These are phyloP conservation scores for Didymella arachidicola DNA, from an alignment of 2,329 filamentous ascomycete species.

Conservation along the genomic window DNA sequence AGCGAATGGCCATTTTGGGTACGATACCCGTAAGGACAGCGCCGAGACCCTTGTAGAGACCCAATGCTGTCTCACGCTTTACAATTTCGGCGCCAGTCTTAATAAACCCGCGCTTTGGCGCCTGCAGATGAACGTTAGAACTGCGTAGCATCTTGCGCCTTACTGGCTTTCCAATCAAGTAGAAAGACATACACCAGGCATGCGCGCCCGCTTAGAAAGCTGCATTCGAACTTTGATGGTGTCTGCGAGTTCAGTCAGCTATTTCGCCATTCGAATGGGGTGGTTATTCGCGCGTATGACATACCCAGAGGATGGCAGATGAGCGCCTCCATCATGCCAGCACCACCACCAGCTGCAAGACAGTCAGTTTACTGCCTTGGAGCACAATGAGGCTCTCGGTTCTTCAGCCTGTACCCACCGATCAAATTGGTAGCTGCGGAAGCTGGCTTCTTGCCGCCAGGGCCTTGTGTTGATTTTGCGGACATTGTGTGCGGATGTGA, in stretches of 20 bases:
- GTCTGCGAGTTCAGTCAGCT: slow-evolving; percentile 63
- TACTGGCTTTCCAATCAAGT: slow-evolving; percentile 12
- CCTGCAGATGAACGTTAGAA: slow-evolving; percentile 47
- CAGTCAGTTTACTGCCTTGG: slow-evolving; percentile 24
- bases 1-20: slow-evolving; percentile 99
- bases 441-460: slow-evolving; percentile 75
- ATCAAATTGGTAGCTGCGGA: slow-evolving; percentile 91
- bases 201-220: slow-evolving; percentile 83
- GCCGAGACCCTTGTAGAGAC: slow-evolving; percentile 97
- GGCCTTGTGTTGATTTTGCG: slow-evolving; percentile 64
- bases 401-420: slow-evolving; percentile 63
- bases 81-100: slow-evolving; percentile 87
- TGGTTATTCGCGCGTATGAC: slow-evolving; percentile 30
- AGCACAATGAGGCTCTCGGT: background rate
- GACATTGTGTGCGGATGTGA: slow-evolving; percentile 58
- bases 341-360: slow-evolving; percentile 85
- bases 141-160: background rate
- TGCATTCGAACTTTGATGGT: slow-evolving; percentile 99
- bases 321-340: slow-evolving; percentile 99
- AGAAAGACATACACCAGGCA: slow-evolving; percentile 71
- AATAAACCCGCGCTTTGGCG: slow-evolving; percentile 85
- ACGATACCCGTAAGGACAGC: slow-evolving; percentile 96
- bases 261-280: background rate
- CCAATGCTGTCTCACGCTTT: slow-evolving; percentile 86
- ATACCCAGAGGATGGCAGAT: slow-evolving; percentile 91